phyloP scores from a whole-genome alignment of 768 basidiomycete genomes.

The Tricholoma bakamatsutake region DNA sequence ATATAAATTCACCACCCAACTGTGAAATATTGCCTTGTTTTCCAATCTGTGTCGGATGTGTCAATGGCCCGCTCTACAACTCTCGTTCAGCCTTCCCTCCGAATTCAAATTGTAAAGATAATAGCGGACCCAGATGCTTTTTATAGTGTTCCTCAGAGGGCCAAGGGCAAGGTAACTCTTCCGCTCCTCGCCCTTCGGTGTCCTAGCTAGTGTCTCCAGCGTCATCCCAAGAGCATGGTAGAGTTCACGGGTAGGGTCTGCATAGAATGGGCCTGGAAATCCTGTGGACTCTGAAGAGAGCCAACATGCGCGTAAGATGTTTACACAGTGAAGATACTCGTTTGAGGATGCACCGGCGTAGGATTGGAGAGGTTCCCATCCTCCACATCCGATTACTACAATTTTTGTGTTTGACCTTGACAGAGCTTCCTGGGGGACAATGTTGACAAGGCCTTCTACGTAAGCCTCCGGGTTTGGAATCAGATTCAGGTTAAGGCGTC shows the following conservation, averaged over 20 bases:
- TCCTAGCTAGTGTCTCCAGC: conserved; percentile 36
- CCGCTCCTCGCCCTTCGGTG: conserved; percentile 39
- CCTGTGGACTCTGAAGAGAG: conserved; percentile 34
- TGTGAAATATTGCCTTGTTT: conserved; percentile 61
- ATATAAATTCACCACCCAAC: conserved; percentile 58
- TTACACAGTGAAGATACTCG: not conserved
- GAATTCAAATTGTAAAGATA: not conserved
- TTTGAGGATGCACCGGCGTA: conserved; percentile 38
- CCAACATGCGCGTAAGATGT: not conserved
- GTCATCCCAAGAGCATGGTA: conserved; percentile 61
- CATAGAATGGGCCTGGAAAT: conserved; percentile 48
- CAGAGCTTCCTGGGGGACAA: conserved; percentile 35
- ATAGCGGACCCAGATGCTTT: conserved; percentile 40
- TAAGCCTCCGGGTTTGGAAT: conserved; percentile 31
- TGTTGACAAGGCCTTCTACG: conserved; percentile 35
- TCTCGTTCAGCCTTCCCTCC: not conserved
- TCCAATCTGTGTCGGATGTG: conserved; percentile 41
- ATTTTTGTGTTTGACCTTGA: conserved; percentile 34
- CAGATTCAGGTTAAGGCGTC: not conserved
- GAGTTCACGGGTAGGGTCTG: conserved; percentile 56
- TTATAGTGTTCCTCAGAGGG: conserved; percentile 23
- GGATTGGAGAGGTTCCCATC: conserved; percentile 41
- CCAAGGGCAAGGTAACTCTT: conserved; percentile 40
- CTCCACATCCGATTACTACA: conserved; percentile 56
- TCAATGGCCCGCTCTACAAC: conserved; percentile 32